Evolutionary conservation across 495 filamentous ascomycete species (phyloP).

Genomic region (Penicillium atrosanguineum): DNA sequence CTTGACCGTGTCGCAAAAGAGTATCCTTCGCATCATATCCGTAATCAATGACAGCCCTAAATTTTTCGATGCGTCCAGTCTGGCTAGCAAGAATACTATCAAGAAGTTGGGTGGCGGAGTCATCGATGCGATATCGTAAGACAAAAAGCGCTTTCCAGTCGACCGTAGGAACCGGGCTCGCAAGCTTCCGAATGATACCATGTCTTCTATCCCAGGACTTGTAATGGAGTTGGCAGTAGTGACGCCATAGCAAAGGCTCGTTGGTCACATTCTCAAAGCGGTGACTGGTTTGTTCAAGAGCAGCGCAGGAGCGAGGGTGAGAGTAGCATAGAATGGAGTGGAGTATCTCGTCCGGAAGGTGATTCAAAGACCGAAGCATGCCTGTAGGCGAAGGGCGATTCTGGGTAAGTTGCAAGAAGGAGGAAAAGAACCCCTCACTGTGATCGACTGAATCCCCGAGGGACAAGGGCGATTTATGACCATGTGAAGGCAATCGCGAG

Average conservation of each 20-base stretch:
- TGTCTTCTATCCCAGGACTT: slow-evolving; percentile 72
- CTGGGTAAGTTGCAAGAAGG: neutral
- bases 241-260: slow-evolving; percentile 74
- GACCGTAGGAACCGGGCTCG: slow-evolving; percentile 51
- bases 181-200: slow-evolving; percentile 54
- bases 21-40: slow-evolving; percentile 91
- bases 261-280: slow-evolving; percentile 63
- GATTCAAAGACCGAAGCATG: slow-evolving; percentile 39
- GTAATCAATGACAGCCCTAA: slow-evolving; percentile 62
- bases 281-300: slow-evolving; percentile 59
- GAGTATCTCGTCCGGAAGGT: slow-evolving; percentile 73
- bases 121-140: slow-evolving; percentile 53
- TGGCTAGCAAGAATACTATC: slow-evolving; percentile 70
- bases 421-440: neutral
- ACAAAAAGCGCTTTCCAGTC: slow-evolving; percentile 78
- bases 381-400: slow-evolving; percentile 15
- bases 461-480: neutral
- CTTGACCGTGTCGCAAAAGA: slow-evolving; percentile 61
- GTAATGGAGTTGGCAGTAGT: slow-evolving; percentile 66
- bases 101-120: slow-evolving; percentile 53
- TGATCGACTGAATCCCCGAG: neutral
- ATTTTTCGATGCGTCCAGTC: slow-evolving; percentile 64
- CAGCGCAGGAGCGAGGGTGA: slow-evolving; percentile 43
- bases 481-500: neutral
- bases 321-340: slow-evolving; percentile 63